These are phyloP conservation scores for Desmodesmus armatus DNA, from an alignment of 139 green algal genomes.

Conservation along the genomic window DNA sequence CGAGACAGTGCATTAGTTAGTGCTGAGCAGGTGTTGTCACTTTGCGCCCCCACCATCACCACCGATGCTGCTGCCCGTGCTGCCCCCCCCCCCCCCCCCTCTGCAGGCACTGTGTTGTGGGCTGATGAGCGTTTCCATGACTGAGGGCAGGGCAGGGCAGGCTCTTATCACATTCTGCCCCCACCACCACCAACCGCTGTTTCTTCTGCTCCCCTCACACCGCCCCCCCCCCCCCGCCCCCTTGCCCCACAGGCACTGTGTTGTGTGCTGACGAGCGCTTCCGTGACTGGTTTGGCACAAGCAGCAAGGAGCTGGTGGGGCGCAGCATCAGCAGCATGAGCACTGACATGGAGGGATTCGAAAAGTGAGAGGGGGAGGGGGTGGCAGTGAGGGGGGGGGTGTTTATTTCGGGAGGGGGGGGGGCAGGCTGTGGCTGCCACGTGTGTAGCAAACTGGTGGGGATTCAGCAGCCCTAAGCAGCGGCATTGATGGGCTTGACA, in stretches of 20 bases:
- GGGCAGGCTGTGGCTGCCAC: not conserved
- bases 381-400: no score
- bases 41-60: no score
- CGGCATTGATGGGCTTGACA: not conserved
- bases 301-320: constrained; percentile 27
- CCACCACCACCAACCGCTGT: constrained; percentile 8
- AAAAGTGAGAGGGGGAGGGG: constrained; percentile 8
- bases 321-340: not conserved
- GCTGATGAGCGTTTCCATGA: no score
- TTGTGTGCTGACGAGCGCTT: constrained; percentile 35
- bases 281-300: constrained; percentile 25
- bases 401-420: not conserved
- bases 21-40: no score
- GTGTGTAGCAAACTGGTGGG: not conserved
- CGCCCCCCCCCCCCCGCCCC: no score
- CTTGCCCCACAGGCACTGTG: constrained; percentile 17
- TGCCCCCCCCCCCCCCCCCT: not conserved
- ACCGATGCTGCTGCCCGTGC: not conserved
- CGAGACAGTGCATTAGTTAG: no score
- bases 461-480: not conserved
- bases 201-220: no score
- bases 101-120: no score
- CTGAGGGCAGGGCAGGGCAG: no score
- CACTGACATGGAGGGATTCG: constrained; percentile 24
- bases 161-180: no score